Evolutionary conservation across 306 rosid genomes (phyloP), one percentile per base, ranked within the genome.

Genomic region (Pterocarpus santalinus): DNA sequence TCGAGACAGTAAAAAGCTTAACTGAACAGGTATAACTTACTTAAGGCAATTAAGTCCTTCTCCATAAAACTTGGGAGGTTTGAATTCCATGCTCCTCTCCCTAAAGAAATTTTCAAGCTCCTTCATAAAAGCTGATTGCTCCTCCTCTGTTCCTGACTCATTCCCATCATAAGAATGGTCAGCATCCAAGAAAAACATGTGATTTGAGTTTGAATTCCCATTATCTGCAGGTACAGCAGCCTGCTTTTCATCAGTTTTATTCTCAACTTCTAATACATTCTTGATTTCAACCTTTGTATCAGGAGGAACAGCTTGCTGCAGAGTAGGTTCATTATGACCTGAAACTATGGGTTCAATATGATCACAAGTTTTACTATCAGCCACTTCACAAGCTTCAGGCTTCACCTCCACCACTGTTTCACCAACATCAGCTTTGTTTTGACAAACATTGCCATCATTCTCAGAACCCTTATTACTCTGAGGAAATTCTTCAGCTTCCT

Each of bases 1-100:
- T 36, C 63, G 71, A 77, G 43, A 75, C 13, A 17, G 34, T 47
- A 35, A 63, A 28, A 71, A 38, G 65, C 28, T 53, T 47, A 70
- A 64, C 67, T 65, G 72, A 79, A 17, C 47, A 67, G 65, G 39
- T 78, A 72, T 66, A 74, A 81, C 96, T 89, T 83, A 96, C 99
- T 96, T 96, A 34, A 96, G 99, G 90, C 97, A 96, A 82, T 96
- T 96, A 78, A 96, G 88, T 62, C 90, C 85, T 90, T 92, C 99
- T 77, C 99, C 99, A 77, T 96, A 96, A 84, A 96, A 96, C 89
- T 96, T 96, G 5, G 94, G 99, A 73, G 94, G 97, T 82, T 96
- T 96, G 76, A 93, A 96, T 69, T 96, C 99, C 97, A 93, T 84
- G 89, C 86, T 78, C 86, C 97, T 92, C 87, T 96, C 97, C 80